Base-by-base conservation (phyloP, 495 filamentous ascomycete genomes). In the Cladorrhinum samala region DNA sequence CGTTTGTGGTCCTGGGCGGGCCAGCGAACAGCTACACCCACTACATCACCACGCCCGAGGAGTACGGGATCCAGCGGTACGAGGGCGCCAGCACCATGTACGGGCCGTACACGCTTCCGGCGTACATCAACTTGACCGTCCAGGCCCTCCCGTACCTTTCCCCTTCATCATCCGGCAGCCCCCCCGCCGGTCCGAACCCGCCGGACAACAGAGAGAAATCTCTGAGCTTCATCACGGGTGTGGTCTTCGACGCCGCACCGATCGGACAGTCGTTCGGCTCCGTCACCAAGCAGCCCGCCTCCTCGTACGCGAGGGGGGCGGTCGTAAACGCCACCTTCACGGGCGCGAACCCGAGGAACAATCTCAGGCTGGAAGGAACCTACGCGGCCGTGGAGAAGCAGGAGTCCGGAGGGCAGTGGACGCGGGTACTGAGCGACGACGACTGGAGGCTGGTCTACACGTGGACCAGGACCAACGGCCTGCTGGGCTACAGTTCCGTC, bases 11-110 rank as follows among this genome's bases (percentile, higher is more conserved):
- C 13, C 74, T 98, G 17, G 91, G 91, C 18, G 89, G 88, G 2
- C 93, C 93, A 1, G 88, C 91, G 1, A 98, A 98, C 67, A 88
- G 83, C 19, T 98, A 98, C 66, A 84, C 91, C 2, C 93, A 98
- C 64, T 98, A 98, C 67, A 82, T 89, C 52, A 68, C 88, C 8
- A 98, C 93, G 1, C 84, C 88, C 41, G 90, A 96, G 64, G 93
- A 98, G 65, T 98, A 94, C 66, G 72, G 68, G 18, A 76, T 90
- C 46, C 93, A 98, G 72, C 88, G 93, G 21, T 96, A 98, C 69
- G 93, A 98, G 70, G 93, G 93, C 49, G 93, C 89, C 8, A 88
- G 83, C 42, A 98, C 93, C n/a, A 82, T 96, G 17, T 96, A 88
- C 67, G 93, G 93, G 0, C 88, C 80, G 14, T 84, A 87, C 69